Evolutionary conservation across 1,284 basidiomycete species (phyloP), one percentile per base, ranked within the genome.

Genomic region (Rhodotorula sp.): DNA sequence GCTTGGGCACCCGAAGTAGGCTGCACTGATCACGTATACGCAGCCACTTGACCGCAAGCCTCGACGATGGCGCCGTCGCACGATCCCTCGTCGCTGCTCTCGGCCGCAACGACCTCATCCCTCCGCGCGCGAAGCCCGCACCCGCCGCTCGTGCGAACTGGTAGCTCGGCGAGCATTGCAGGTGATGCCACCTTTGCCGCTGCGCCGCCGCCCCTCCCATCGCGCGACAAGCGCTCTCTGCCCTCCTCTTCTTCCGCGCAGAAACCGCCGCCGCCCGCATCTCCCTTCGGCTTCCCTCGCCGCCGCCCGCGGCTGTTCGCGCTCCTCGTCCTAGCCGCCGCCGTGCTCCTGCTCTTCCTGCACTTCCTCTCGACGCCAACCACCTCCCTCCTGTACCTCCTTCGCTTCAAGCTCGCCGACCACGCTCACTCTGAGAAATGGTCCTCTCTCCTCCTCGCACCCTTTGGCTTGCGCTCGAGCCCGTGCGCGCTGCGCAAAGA

Each of bases 341-440:
- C 7, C 32, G 22, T 17, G 10, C 10, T 61, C 7, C 5, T 62
- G 22, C 15, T 51, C 41, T 44, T 34, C 21, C 3, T 51, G 13
- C 13, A 29, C n/a, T 34, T 50, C 36, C 4, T 64, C 51, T n/a
- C 54, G 10, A 39, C 57, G 6, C 32, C 67, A 22, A 6, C 64
- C 32, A 15, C 46, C 57, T 39, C 58, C 21, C 55, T 69, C 41
- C 48, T 76, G 50, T 63, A 71, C 48, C 64, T 78, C 22, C 39
- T 67, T 6, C 59, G 66, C 29, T 78, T 75, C 73, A 78, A 78
- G 67, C 57, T 76, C 22, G 22, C 54, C 36, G 76, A 78, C 51
- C 51, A 55, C 10, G 66, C 74, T 2, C 70, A 71, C 57, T 64
- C 66, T 32, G 55, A 70, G 17, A 64, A 59, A 2, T 76, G 73